phyloP scores from a whole-genome alignment of 192 early-diverging fungal genomes.

The Coemansia sp. region DNA sequence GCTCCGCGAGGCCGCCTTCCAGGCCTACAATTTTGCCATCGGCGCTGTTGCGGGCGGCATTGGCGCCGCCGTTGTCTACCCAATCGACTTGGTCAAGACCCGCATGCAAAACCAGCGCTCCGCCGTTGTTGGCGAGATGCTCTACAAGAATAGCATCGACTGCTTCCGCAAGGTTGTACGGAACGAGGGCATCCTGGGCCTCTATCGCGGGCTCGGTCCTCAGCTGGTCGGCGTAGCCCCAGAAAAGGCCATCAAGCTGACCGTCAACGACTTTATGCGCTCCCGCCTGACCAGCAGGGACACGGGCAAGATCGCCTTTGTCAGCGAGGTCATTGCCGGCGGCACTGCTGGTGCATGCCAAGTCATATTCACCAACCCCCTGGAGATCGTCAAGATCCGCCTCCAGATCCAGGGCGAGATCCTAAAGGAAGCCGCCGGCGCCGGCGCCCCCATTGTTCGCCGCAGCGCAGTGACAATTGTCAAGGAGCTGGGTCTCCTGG shows the following conservation, averaged over 20 bases:
- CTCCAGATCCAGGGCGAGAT: slow-evolving; percentile 88
- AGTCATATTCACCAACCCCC: slow-evolving; percentile 94
- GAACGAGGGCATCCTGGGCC: slow-evolving; percentile 87
- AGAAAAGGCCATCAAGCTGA: slow-evolving; percentile 98
- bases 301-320: slow-evolving; percentile 74
- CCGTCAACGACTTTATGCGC: slow-evolving; percentile 93
- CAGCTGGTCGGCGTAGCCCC: slow-evolving; percentile 96
- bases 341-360: slow-evolving; percentile 84
- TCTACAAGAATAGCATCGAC: slow-evolving; percentile 95
- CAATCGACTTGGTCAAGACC: slow-evolving; percentile 98
- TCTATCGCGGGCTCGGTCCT: slow-evolving; percentile 93
- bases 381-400: slow-evolving; percentile 99
- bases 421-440: slow-evolving; percentile 52
- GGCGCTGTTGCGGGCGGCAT: slow-evolving; percentile 92
- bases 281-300: slow-evolving; percentile 65
- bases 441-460: slow-evolving; percentile 47
- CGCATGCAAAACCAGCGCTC: slow-evolving; percentile 98
- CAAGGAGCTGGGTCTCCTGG: slow-evolving; percentile 85
- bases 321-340: slow-evolving; percentile 86
- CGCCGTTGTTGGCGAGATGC: slow-evolving; percentile 83
- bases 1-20: slow-evolving; percentile 57
- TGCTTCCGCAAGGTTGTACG: slow-evolving; percentile 95
- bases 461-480: slow-evolving; percentile 87
- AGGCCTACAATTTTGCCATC: slow-evolving; percentile 75
- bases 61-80: slow-evolving; percentile 94